phyloP scores from a whole-genome alignment of 441 rosid species.

The Cnidoscolus chayamansa region DNA sequence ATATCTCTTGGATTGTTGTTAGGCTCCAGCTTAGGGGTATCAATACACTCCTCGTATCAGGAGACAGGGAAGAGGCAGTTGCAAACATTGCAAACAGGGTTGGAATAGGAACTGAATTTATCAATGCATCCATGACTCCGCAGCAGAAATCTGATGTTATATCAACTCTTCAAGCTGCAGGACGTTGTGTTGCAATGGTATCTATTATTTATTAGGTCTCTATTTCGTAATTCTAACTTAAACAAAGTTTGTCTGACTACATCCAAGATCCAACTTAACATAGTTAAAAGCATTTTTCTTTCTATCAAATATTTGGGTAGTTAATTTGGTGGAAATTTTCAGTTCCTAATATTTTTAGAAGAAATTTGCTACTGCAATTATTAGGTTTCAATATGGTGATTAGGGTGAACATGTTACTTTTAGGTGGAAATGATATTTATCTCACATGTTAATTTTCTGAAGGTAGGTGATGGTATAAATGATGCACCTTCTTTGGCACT shows the following conservation, averaged over 20 bases:
- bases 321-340: background rate
- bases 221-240: constrained; percentile 15
- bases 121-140: constrained; percentile 73
- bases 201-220: constrained; percentile 7
- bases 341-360: background rate
- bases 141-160: constrained; percentile 66
- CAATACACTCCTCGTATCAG: constrained; percentile 75
- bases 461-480: constrained; percentile 97
- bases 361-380: background rate
- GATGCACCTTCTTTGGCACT: constrained; percentile 95
- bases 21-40: constrained; percentile 84
- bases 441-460: constrained; percentile 17
- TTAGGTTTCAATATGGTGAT: constrained; percentile 6
- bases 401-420: constrained; percentile 3
- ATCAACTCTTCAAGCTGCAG: constrained; percentile 71
- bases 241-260: background rate
- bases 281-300: constrained; percentile 1
- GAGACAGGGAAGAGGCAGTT: constrained; percentile 98
- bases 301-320: background rate
- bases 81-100: constrained; percentile 70
- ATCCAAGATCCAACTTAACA: background rate
- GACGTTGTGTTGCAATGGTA: constrained; percentile 90
- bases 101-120: constrained; percentile 57
- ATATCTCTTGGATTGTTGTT: constrained; percentile 20
- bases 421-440: constrained; percentile 13